phyloP scores from a whole-genome alignment of 2,329 filamentous ascomycete genomes.

The Fusarium ramigenum region DNA sequence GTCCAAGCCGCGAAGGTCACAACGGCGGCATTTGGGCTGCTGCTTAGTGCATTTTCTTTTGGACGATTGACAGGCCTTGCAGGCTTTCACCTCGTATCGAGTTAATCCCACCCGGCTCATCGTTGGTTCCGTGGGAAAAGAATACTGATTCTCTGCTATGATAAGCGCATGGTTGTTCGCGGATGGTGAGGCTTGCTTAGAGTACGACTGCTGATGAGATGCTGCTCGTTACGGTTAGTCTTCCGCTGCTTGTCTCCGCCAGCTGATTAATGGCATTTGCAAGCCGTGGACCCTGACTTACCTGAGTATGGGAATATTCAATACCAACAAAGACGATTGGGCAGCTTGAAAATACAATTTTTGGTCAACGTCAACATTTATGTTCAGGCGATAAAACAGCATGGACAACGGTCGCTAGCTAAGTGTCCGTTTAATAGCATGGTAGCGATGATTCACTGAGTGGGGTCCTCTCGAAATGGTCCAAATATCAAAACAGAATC shows the following conservation, averaged over 20 bases:
- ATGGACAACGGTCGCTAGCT: rapidly evolving
- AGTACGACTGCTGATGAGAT: background rate
- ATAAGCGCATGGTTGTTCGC: background rate
- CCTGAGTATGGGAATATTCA: background rate
- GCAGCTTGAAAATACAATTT: too few species aligned
- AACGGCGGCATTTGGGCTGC: constrained; percentile 28
- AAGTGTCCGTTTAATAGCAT: background rate
- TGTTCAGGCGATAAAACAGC: background rate
- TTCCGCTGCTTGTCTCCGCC: background rate
- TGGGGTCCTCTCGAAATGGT: background rate
- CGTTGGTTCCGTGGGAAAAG: background rate
- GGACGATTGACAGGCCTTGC: constrained; percentile 20
- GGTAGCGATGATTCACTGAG: background rate
- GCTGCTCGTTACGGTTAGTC: constrained; percentile 12
- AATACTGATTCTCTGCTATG: background rate
- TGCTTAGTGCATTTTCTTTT: constrained; percentile 36
- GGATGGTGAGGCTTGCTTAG: background rate
- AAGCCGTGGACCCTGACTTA: rapidly evolving
- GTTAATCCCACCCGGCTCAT: background rate
- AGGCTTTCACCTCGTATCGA: constrained; percentile 6
- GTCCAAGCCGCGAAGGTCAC: constrained; percentile 17
- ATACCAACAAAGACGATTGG: too few species aligned
- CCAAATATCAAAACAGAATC: background rate
- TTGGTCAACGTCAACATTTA: too few species aligned
- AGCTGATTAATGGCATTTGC: background rate